Percentiles rank a stretch among this genome's conserved stretches.
These are phyloP conservation scores for Starmera stellimalicola DNA, from an alignment of 1,139 yeast species.

Conservation along the genomic window DNA sequence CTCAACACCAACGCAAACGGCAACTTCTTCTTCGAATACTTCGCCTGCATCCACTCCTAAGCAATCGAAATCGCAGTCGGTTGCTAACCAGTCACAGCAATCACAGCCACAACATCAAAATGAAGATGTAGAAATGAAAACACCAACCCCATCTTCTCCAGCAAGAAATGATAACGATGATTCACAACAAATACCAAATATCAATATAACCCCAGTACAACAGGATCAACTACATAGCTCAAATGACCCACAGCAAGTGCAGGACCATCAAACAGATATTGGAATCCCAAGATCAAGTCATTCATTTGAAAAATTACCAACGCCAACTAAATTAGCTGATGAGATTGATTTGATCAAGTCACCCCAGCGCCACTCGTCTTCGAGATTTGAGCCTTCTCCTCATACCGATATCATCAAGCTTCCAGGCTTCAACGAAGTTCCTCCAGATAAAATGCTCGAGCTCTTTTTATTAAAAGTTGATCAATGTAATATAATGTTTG, in stretches of 20 bases:
- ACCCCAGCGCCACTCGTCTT: slow-evolving; percentile 90
- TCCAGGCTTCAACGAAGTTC: slow-evolving; percentile 85
- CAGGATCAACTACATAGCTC: slow-evolving; percentile 14
- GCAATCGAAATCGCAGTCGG: not conserved
- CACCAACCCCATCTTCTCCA: slow-evolving; percentile 5
- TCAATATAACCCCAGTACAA: slow-evolving; percentile 16
- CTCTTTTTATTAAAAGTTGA: slow-evolving; percentile 82
- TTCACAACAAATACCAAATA: slow-evolving; percentile 5
- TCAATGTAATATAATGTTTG: slow-evolving; percentile 91
- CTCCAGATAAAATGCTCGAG: slow-evolving; percentile 75
- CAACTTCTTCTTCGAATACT: slow-evolving; percentile 2
- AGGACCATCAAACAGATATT: slow-evolving; percentile 16
- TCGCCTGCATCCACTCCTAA: slow-evolving; percentile 6
- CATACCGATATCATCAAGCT: slow-evolving; percentile 71
- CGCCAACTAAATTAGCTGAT: slow-evolving; percentile 36
- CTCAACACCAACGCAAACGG: too few species aligned
- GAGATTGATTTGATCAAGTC: slow-evolving; percentile 49
- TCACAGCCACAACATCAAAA: too few species aligned
- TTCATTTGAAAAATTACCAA: slow-evolving; percentile 34
- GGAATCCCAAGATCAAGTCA: slow-evolving; percentile 34
- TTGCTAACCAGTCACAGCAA: too few species aligned
- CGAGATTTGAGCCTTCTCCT: slow-evolving; percentile 78
- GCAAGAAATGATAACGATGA: not conserved
- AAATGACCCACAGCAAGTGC: slow-evolving; percentile 8
- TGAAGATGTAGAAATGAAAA: slow-evolving; percentile 8